A percentile compares a stretch with the other conserved stretches of the same genome.
Evolutionary conservation across 169 alveolate genomes (phyloP).

Genomic region (Eimeria mitis): DNA sequence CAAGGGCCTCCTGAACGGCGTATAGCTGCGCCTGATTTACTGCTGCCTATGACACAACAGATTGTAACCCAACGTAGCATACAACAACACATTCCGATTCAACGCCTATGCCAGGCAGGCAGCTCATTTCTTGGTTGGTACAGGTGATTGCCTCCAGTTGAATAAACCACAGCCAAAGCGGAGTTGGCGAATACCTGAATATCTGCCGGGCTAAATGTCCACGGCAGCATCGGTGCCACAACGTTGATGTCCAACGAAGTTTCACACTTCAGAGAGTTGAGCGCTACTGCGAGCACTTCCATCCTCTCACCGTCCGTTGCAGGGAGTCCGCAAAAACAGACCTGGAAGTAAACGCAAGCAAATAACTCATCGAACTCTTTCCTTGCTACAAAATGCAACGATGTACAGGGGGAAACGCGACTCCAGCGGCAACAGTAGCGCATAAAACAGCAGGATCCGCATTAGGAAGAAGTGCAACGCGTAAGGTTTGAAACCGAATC

Average conservation of each 20-base stretch:
- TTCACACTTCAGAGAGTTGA: background rate
- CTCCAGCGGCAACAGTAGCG: background rate
- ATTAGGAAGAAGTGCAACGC: background rate
- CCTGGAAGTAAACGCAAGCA: constrained; percentile 7
- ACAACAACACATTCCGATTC: background rate
- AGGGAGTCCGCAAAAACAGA: constrained; percentile 71
- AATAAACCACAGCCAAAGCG: background rate
- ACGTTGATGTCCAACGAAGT: background rate
- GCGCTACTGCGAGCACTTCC: constrained; percentile 39
- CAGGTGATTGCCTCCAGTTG: background rate
- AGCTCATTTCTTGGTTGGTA: background rate
- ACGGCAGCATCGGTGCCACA: constrained; percentile 12
- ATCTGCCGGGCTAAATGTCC: constrained; percentile 47
- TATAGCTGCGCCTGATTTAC: constrained; percentile 58
- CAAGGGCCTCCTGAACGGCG: constrained; percentile 61
- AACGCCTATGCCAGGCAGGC: background rate
- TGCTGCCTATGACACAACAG: constrained; percentile 22
- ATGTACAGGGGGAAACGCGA: background rate
- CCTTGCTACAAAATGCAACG: no score
- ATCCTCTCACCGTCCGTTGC: constrained; percentile 9
- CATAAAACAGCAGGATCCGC: background rate
- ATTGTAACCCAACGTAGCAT: background rate
- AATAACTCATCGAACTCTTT: background rate
- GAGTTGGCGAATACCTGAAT: constrained; percentile 24
- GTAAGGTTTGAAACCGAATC: background rate